Evolutionary conservation across 257 asterid genomes (phyloP).

Genomic region (Leptodermis oblonga): DNA sequence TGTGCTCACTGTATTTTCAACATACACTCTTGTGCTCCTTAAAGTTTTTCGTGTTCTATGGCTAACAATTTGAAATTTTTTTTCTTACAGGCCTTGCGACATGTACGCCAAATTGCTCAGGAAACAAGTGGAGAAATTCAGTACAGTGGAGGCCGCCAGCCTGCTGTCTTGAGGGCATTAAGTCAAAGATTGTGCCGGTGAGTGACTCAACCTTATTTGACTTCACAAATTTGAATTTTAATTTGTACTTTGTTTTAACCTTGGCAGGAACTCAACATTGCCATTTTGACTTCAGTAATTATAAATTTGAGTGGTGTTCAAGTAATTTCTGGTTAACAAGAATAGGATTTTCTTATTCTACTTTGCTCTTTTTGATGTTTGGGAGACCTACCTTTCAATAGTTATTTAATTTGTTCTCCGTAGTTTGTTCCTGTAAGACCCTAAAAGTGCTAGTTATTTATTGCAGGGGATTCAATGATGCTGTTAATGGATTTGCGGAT

Average conservation of each 20-base stretch:
- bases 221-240: not conserved
- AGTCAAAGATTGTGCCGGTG: slow-evolving; percentile 87
- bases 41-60: not conserved
- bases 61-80: not conserved
- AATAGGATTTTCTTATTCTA: not conserved
- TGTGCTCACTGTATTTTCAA: not conserved
- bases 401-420: not conserved
- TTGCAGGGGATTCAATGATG: slow-evolving; percentile 90
- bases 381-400: not conserved
- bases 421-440: not conserved
- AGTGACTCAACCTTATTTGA: slow-evolving; percentile 10
- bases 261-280: not conserved
- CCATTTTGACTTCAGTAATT: not conserved
- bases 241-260: not conserved
- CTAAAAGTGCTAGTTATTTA: not conserved
- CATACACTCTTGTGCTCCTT: not conserved
- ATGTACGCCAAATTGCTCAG: slow-evolving; percentile 83
- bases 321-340: not conserved
- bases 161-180: slow-evolving; percentile 77
- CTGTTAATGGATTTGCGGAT: slow-evolving; percentile 89
- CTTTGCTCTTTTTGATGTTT: not conserved
- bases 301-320: not conserved
- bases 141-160: slow-evolving; percentile 78
- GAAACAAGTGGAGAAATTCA: slow-evolving; percentile 88
- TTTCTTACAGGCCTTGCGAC: slow-evolving; percentile 62